Base-by-base conservation (phyloP, 176 grass and related monocot genomes). In the Aegilops sharonensis region DNA sequence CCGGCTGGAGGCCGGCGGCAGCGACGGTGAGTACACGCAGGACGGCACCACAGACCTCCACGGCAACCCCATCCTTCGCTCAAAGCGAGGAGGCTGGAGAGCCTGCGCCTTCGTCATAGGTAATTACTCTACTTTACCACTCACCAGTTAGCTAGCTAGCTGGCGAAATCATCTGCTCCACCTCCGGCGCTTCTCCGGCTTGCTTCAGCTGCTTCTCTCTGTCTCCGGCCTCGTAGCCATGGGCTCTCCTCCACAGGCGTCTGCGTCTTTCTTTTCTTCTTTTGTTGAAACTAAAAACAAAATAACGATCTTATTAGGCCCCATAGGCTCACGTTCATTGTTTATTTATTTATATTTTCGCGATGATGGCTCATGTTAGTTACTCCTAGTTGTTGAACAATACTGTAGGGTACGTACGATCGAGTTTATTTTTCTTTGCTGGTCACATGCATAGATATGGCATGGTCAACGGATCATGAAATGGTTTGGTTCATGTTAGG, bases 71-170 rank as follows among this genome's bases (percentile, higher is more conserved):
- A 87, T 94, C 74, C 96, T 95, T 67, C 83, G 96, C 34, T 89
- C 96, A 68, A 89, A 88, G 72, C 83, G 90, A 8, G 96, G 96
- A 3, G 96, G 96, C 2, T 98, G 96, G 93, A 94, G 83, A 25
- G 96, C 96, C 71, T 98, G 96, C 88, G 84, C 82, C 70, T 98
- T 98, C 68, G 77, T 98, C 14, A 88, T 98, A 34, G 93, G 96
- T 98, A 94, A 75, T 3, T 59, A 20, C 56, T 54, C 5, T 54
- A 54, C 15, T 18, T 17, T 52, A 52, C 14, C 5, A 15, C 4
- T 15, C 48, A 52, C 45, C 48, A 17, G 1, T 52, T 50, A 15
- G 47, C 47, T 50, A 50, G 47, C 13, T 48, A 17, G 18, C 24
- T 27, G 11, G 64, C 3, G 8, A 34, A 70, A 70, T 56, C 21